Conservation (phyloP, 2,329 filamentous ascomycete genomes). For the Sarocladium brachiariae region DNA sequence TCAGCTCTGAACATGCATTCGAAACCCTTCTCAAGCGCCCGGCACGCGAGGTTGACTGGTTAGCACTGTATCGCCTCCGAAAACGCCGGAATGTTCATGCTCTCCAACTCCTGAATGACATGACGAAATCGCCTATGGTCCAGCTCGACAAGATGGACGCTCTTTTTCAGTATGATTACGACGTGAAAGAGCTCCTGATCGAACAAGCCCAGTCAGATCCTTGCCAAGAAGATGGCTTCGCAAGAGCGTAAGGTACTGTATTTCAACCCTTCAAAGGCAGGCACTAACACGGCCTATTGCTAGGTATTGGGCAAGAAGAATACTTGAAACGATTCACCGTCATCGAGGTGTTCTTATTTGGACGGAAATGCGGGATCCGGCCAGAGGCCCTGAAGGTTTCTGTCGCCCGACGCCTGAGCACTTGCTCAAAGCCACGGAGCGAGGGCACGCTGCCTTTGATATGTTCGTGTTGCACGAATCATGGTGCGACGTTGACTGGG, state of each 20-base stretch:
- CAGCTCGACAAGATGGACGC: slow-evolving; percentile 63
- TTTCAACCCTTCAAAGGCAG: not conserved
- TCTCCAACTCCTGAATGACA: slow-evolving; percentile 52
- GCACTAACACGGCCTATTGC: not conserved
- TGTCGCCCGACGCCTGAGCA: slow-evolving; percentile 7
- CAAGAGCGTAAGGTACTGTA: not conserved
- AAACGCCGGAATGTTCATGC: slow-evolving; percentile 45
- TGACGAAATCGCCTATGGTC: slow-evolving; percentile 42
- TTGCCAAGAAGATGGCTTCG: slow-evolving; percentile 59
- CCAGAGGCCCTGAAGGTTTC: not conserved
- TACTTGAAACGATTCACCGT: slow-evolving; percentile 75
- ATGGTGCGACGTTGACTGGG: slow-evolving; percentile 67
- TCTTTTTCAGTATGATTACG: slow-evolving; percentile 70
- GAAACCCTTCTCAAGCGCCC: slow-evolving; percentile 44
- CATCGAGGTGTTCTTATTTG: slow-evolving; percentile 73
- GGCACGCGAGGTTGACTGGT: slow-evolving; percentile 65
- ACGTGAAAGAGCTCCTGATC: slow-evolving; percentile 79
- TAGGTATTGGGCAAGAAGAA: not conserved
- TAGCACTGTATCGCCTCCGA: slow-evolving; percentile 54
- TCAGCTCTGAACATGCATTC: slow-evolving; percentile 62
- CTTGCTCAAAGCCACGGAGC: not conserved
- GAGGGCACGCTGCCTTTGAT: slow-evolving; percentile 54
- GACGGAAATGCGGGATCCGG: slow-evolving; percentile 35
- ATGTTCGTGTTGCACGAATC: slow-evolving; percentile 76
- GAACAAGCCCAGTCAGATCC: slow-evolving; percentile 55